Evolutionary conservation across 257 asterid species (phyloP), one percentile per base, ranked within the genome.

Genomic region (Solanum pinnatisectum): DNA sequence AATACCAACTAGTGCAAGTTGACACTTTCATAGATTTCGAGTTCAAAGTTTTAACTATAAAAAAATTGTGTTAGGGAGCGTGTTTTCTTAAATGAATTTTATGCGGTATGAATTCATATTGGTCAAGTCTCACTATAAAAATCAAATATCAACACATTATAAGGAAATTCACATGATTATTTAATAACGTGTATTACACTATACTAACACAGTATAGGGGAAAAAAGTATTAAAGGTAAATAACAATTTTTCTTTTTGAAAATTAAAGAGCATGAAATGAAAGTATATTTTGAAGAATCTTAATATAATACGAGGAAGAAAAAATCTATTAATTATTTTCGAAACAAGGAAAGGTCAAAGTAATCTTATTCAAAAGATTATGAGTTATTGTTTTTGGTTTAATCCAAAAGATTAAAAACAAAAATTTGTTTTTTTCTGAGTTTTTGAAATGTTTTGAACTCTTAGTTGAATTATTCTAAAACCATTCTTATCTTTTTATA

Each of bases 21-120:
- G 9, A 67, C 20, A 12, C 35, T 5, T 65, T 11, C 35, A 16
- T 6, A 2, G 23, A 52, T 16, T 52, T 52, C 10, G 22, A 18
- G 23, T 27, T 68, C 1, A 12, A 12, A 1, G 1, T 68, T 12
- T 68, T 68, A 0, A 27, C 1, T 27, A 13, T 13, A 5, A 13
- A 27, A 68, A 63, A 23, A 9, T 23, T 23, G 0, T 23, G 1
- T 1, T 23, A 9, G 0, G 2, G 5, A 49, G 6, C 5, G 1
- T 4, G 5, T n/a, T 63, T n/a, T 7, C 3, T 23, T 60, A 0
- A 60, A 60, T 23, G 7, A 14, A 6, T 10, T 4, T 12, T 63
- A 63, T n/a, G 6, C 12, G 7, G 1, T 16, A 13, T 68, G 0
- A 13, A 3, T 68, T 68, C 1, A 8, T 8, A 68, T 27, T 27